phyloP scores from a whole-genome alignment of 2,329 filamentous ascomycete genomes.

The Aspergillus candidus region DNA sequence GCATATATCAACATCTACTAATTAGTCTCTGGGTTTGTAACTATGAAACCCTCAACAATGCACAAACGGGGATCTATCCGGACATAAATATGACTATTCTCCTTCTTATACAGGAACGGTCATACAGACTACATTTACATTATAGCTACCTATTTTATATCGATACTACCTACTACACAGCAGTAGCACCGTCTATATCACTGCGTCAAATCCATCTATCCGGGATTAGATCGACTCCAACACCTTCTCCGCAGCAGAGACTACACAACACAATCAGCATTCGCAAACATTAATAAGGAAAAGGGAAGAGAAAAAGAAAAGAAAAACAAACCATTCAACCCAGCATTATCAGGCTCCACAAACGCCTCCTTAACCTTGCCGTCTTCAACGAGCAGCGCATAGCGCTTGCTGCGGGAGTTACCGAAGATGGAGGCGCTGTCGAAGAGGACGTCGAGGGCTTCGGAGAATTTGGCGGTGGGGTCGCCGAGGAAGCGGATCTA shows the following conservation, averaged over 20 bases:
- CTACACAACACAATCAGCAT: constrained; percentile 25
- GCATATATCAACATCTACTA: too few relatives aligned
- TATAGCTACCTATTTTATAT: too few relatives aligned
- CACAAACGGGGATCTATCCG: too few relatives aligned
- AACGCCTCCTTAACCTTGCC: constrained; percentile 77
- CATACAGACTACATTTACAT: too few relatives aligned
- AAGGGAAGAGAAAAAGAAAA: neutral
- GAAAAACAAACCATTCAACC: constrained; percentile 58
- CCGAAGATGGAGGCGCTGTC: constrained; percentile 77
- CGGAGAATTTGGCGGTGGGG: constrained; percentile 71
- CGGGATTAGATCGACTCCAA: constrained; percentile 19
- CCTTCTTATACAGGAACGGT: too few relatives aligned
- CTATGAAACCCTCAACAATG: too few relatives aligned
- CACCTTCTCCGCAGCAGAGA: constrained; percentile 47
- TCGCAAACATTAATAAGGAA: neutral
- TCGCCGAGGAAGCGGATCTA: constrained; percentile 88
- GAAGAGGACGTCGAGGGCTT: constrained; percentile 75
- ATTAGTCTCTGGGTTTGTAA: too few relatives aligned
- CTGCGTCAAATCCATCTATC: too few relatives aligned
- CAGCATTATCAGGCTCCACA: constrained; percentile 84
- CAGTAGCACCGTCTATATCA: too few relatives aligned
- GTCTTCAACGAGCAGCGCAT: constrained; percentile 74
- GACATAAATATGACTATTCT: too few relatives aligned
- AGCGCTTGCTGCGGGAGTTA: constrained; percentile 76
- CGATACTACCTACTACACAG: too few relatives aligned